Evolutionary conservation across 2,329 filamentous ascomycete species (phyloP), one percentile per base, ranked within the genome.

Genomic region (Colletotrichum tanaceti): DNA sequence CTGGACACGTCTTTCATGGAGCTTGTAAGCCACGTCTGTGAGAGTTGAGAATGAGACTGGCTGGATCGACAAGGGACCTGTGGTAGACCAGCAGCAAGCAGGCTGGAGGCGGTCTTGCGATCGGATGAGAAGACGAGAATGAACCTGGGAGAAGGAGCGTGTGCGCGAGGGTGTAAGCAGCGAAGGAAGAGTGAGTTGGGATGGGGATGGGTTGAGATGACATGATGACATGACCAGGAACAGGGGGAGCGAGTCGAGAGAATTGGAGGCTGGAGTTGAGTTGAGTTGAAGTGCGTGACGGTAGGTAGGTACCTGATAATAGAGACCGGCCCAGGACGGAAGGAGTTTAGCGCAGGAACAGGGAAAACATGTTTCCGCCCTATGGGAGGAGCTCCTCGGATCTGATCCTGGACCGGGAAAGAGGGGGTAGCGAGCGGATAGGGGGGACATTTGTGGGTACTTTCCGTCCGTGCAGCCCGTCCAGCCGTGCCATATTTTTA

Each of bases 161-260:
- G 32, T 39, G 46, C 43, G 43, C 47, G 38, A 65, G 47, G 62
- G 16, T 50, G 66, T 66, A 41, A 68, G 62, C 62, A 66, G 35
- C 59, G 24, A 46, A 53, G 41, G 58, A n/a, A n/a, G 20, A 16
- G 38, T 53, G 52, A 39, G n/a, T 57, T 39, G 38, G 38, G 28
- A 63, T 28, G n/a, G 28, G 28, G 28, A 32, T 32, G 28, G 7
- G 28, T 32, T 10, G 32, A 35, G 32, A 35, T 35, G 32, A 35
- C 32, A 35, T 35, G 32, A 35, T 35, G 32, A 35, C 32, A 35
- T 52, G 62, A 60, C 49, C 50, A 61, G 66, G 66, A 57, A 61
- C 66, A 65, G 57, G 66, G 66, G 62, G 43, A 43, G 32, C 7
- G 32, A 35, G 28, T 32, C 9, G 28, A 32, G 28, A n/a, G n/a